A percentile compares a stretch with the other conserved stretches of the same genome.
phyloP scores from a whole-genome alignment of 2,329 filamentous ascomycete genomes.

The Plectosphaerella cucumerina region DNA sequence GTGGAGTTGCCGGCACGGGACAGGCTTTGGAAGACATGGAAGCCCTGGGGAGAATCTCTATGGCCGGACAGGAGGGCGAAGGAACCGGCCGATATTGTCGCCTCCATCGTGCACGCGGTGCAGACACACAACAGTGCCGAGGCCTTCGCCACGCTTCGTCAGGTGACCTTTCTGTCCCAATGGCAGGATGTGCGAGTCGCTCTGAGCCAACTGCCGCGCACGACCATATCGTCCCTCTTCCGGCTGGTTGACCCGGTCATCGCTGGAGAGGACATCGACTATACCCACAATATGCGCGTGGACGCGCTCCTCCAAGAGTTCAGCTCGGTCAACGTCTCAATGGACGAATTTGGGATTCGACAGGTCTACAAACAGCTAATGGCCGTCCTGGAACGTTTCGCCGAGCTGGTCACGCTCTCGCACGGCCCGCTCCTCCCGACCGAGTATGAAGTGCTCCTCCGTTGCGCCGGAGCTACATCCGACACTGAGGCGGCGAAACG shows the following conservation, averaged over 20 bases:
- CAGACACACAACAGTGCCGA: conserved; percentile 2
- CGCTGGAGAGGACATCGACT: conserved; percentile 45
- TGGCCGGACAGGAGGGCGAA: no score
- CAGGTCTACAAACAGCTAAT: conserved; percentile 33
- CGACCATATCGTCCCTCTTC: conserved; percentile 61
- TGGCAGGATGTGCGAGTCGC: no score
- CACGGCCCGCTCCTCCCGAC: conserved; percentile 23
- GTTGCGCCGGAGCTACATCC: conserved; percentile 41
- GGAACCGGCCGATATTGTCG: no score
- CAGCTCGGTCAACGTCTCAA: conserved; percentile 28
- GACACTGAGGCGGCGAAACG: conserved; percentile 27
- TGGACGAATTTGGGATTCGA: conserved; percentile 43
- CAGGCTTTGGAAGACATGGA: conserved; percentile 10
- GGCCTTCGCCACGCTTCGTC: conserved; percentile 24
- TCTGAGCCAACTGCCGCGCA: conserved; percentile 27
- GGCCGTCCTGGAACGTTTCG: conserved; percentile 26
- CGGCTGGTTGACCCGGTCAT: conserved; percentile 55
- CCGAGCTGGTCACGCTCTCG: conserved; percentile 23
- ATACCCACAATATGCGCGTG: conserved; percentile 34
- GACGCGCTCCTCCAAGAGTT: conserved; percentile 32
- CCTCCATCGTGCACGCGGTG: background rate
- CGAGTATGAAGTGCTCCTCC: conserved; percentile 41
- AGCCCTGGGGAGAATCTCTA: no score
- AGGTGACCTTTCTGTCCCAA: no score
- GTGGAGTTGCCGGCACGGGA: no score